Evolutionary conservation across 179 eudicot genomes (phyloP), one percentile per base, ranked within the genome.

Genomic region (Nepenthes alata): DNA sequence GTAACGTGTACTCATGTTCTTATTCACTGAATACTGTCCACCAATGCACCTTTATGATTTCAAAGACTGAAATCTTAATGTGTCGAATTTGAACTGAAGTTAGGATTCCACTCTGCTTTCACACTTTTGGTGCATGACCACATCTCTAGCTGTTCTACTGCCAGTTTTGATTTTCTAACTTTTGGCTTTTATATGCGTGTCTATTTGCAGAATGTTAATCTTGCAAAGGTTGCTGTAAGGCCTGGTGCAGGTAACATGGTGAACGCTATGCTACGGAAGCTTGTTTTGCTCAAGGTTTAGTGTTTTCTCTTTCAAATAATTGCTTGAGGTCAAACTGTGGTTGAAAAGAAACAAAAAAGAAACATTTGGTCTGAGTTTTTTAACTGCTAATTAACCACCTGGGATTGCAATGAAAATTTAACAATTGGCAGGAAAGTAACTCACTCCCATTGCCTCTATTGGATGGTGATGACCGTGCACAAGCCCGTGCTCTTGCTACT

Each of bases 241-340:
- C 86, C 89, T 57, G 98, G 98, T 66, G 98, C 98, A 67, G 98
- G 98, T 53, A 89, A 87, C 77, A 81, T 93, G 98, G 98, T 93
- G 68, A 93, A 93, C 79, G 98, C 85, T 34, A 76, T 93, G 53
- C 91, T 93, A n/a, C 82, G 98, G 65, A 93, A 87, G 70, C 75
- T 93, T 52, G 83, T 77, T 56, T 59, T 60, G 57, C 84, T 78
- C 37, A 93, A 89, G 93, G 98, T 93, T 66, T 60, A 62, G 58
- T 53, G 11, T 66, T 41, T 57, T 60, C 59, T 34, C 11, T 56
- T 35, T 56, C 38, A 34, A 11, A 54, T 6, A 13, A 56, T 56
- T 35, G 38, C 41, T 8, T 35, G n/a, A 9, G 39, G 12, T 58
- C 13, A 58, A 3, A 10, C 14, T n/a, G 14, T 52, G n/a, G n/a